Evolutionary conservation across 805 yeast genomes (phyloP), one percentile per base, ranked within the genome.

Genomic region (Metschnikowia continentalis): DNA sequence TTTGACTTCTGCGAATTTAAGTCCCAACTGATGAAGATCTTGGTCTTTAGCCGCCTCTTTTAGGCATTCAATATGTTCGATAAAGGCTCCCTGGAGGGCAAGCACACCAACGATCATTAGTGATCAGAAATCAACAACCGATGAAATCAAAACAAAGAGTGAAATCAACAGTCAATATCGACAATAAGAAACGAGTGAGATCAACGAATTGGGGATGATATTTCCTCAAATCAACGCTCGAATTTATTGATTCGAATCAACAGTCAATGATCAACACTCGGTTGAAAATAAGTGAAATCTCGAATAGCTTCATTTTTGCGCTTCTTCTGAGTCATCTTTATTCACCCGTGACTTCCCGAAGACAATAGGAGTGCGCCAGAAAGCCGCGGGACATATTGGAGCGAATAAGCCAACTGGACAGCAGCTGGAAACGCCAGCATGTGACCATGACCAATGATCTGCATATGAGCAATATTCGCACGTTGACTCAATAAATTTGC

Each of bases 41-140:
- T 45, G 41, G 13, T 41, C 37, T 26, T 33, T 46, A 2, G 64
- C 47, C 1, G 61, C 47, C 19, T 45, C 46, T 32, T 51, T 40
- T 32, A 57, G 48, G 55, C 74, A 69, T 11, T 65, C 60, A 6
- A 83, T 67, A 62, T 87, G 95, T 60, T 87, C 95, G 15, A 70
- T 63, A 61, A 86, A 88, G 0, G 94, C 91, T 5, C 95, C 95
- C 62, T 87, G 95, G 17, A 87, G 74, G 0, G 92, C 88, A 47
- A 88, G 66, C 1, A 88, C 90, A 3, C 95, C 95, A 10, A 87
- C 72, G 3, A 42, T 42, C 46, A 42, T 42, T 17, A 26, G 30
- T 4, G 3, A 36, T 36, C 15, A 14, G 13, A 35, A 17, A 17
- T 4, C 19, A 35, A 35, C 15, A 17, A 10, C 17, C 8, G 11